phyloP scores from a whole-genome alignment of 1,284 basidiomycete species.

The Ustilago cynodontis region DNA sequence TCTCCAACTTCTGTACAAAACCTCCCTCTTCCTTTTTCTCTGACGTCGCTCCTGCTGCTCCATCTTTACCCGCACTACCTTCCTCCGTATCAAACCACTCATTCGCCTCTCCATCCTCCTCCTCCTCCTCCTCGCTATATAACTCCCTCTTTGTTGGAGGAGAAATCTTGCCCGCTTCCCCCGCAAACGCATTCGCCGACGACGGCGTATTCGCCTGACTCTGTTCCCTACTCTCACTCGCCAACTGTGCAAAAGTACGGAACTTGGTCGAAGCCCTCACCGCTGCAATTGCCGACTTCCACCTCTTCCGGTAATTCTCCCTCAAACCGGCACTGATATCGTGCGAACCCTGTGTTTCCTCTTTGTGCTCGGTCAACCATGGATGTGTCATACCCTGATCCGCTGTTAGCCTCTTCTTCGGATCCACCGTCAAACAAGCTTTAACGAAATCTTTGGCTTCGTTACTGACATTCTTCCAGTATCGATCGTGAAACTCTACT shows the following conservation, averaged over 20 bases:
- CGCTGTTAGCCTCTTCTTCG: slow-evolving; percentile 80
- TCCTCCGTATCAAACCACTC: slow-evolving; percentile 48
- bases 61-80: slow-evolving; percentile 12
- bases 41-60: not conserved
- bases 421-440: slow-evolving; percentile 80
- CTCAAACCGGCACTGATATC: slow-evolving; percentile 67
- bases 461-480: slow-evolving; percentile 87
- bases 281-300: slow-evolving; percentile 68
- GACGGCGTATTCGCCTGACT: slow-evolving; percentile 13
- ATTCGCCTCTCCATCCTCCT: slow-evolving; percentile 22
- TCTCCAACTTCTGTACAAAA: slow-evolving; percentile 30
- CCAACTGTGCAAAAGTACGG: slow-evolving; percentile 56
- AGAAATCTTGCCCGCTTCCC: slow-evolving; percentile 31
- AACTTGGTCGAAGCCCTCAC: slow-evolving; percentile 68
- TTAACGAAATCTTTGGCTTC: slow-evolving; percentile 88
- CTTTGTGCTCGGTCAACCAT: slow-evolving; percentile 58
- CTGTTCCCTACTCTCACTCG: slow-evolving; percentile 30
- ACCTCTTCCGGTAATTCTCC: slow-evolving; percentile 68
- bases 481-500: slow-evolving; percentile 85
- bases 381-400: slow-evolving; percentile 78
- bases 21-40: slow-evolving; percentile 22
- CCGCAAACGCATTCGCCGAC: slow-evolving; percentile 9
- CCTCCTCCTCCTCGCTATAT: slow-evolving; percentile 50
- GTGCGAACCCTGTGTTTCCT: slow-evolving; percentile 46
- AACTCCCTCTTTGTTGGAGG: slow-evolving; percentile 53